Evolutionary conservation across 352 stramenopile genomes (phyloP).

Genomic region (Phytophthora quininea): DNA sequence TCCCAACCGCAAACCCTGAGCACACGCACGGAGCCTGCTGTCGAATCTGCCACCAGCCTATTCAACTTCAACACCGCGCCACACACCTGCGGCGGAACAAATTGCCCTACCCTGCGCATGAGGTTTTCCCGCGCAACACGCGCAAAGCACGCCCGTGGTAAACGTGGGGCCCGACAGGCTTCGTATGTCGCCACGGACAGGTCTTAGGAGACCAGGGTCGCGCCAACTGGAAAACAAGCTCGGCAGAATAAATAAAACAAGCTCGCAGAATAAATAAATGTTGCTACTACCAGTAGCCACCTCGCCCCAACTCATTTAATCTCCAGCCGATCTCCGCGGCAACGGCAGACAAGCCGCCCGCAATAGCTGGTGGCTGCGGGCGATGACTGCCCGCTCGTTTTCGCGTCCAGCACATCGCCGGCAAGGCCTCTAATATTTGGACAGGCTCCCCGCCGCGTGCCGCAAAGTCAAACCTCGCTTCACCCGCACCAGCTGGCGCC

Average conservation of each 20-base stretch:
- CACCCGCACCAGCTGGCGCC: not conserved
- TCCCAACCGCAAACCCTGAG: not conserved
- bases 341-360: not conserved
- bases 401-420: slow-evolving; percentile 1
- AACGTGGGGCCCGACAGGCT: not conserved
- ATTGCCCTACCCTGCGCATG: not conserved
- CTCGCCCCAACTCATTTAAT: not conserved
- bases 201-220: not conserved
- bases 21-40: not conserved
- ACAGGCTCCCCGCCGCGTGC: not conserved
- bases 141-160: not conserved
- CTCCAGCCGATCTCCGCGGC: not conserved
- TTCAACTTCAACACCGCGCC: not conserved
- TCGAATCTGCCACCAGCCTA: not conserved
- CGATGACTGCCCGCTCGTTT: not conserved
- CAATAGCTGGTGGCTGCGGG: not conserved
- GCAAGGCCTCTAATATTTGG: not conserved
- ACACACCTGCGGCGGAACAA: not conserved
- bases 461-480: not conserved
- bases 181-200: not conserved
- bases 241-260: too few species aligned
- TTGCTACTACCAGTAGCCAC: not conserved
- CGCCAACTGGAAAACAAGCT: not conserved
- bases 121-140: slow-evolving; percentile 1
- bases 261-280: not conserved